Evolutionary conservation across 2,329 filamentous ascomycete species (phyloP), one percentile per base, ranked within the genome.

Genomic region (Diplodia sapinea): DNA sequence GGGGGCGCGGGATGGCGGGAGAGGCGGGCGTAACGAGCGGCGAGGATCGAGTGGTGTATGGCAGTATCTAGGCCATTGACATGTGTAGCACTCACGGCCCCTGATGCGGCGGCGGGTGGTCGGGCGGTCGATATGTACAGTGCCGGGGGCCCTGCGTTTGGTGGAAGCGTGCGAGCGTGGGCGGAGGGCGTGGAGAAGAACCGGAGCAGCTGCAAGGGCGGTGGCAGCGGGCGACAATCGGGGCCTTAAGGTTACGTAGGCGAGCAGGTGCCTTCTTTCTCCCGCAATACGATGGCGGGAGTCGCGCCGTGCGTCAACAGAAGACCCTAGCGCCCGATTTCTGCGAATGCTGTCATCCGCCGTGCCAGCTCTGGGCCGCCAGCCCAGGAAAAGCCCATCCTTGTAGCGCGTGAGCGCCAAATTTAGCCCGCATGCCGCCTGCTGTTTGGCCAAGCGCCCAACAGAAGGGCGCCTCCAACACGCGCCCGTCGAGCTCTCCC

Each of bases 231-330:
- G 47, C 61, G 64, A 66, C 64, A 36, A 55, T 40, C 43, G 51
- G 52, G 51, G 43, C 59, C 59, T 63, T 63, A 49, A 55, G 52
- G 64, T 66, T 66, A 66, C 63, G 63, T 66, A 66, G 63, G 52
- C 52, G 61, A 36, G 43, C 59, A 40, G 33, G 40, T 6, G 40
- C 15, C 54, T 43, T 40, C 57, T 62, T 47, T 49, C 40, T 62
- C 57, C 40, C 47, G 57, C 59, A 20, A 51, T 51, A 52, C 59
- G 59, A 63, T 63, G 59, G 57, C 59, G 59, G 59, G 13, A 17
- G 59, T 23, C 43, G 59, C 47, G 50, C 59, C 59, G 59, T 63
- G 59, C 59, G 59, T 38, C 23, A n/a, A 62, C 23, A 61, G 47
- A 50, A 36, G 57, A 62, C 57, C 57, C 40, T 62, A 62, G 57